A percentile compares a stretch with the other conserved stretches of the same genome.
Evolutionary conservation across 2,329 filamentous ascomycete genomes (phyloP).

Genomic region (Ceratocystis colombiana): DNA sequence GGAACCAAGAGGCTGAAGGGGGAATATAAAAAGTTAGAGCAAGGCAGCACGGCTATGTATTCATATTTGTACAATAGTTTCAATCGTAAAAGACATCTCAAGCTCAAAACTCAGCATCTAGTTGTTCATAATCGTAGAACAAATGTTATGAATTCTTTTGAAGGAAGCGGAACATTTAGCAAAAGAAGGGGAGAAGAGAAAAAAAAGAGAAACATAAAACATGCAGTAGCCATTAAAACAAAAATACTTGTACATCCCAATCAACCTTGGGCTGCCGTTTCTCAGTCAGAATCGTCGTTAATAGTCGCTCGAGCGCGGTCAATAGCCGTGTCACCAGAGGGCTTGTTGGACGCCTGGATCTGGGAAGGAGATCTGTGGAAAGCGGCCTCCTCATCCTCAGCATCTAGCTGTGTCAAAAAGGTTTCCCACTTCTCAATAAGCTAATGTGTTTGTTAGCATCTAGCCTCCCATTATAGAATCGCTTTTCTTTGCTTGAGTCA

Average conservation of each 20-base stretch:
- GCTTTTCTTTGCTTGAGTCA: neutral
- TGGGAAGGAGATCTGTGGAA: constrained; percentile 57
- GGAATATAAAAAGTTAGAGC: constrained; percentile 7
- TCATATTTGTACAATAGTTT: constrained; percentile 21
- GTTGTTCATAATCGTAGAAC: too few relatives aligned
- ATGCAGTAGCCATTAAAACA: constrained; percentile 18
- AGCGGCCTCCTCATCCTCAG: constrained; percentile 70
- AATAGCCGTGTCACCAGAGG: constrained; percentile 48
- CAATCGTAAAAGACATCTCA: constrained; percentile 1
- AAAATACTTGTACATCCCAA: neutral
- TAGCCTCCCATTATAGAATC: too few relatives aligned
- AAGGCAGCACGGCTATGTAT: constrained; percentile 19
- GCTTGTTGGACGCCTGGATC: constrained; percentile 40
- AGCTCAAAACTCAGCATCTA: neutral
- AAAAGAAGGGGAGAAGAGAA: neutral
- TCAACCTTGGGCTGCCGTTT: neutral
- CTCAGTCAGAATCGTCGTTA: constrained; percentile 50
- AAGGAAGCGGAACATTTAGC: neutral
- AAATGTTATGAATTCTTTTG: neutral
- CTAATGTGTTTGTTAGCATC: constrained; percentile 31
- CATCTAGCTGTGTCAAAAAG: constrained; percentile 89
- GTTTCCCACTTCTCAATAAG: constrained; percentile 92
- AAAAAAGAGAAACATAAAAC: neutral
- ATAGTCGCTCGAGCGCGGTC: constrained; percentile 50
- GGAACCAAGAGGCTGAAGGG: constrained; percentile 6